Evolutionary conservation across 306 rosid species (phyloP), one percentile per base, ranked within the genome.

Genomic region (Cicer cuneatum): DNA sequence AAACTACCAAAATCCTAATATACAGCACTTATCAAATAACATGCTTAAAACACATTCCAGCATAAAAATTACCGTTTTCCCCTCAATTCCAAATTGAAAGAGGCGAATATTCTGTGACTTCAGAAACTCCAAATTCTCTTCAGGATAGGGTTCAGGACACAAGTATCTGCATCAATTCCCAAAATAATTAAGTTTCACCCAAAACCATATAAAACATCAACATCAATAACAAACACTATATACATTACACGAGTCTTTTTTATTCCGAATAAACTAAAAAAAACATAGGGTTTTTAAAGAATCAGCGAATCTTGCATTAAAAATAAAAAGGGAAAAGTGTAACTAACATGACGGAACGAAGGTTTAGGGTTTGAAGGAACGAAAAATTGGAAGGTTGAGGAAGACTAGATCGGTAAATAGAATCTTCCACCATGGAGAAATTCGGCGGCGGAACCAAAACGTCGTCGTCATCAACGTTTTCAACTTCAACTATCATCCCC

Each of bases 401-500:
- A 24, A 91, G 83, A 0, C 96, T 82, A 70, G 98, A 93, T 81
- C 98, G 90, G 67, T 83, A 93, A 93, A 93, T 88, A 89, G 82
- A 84, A 53, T 93, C 97, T 52, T 93, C 98, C 0, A 93, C 97
- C 96, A 84, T 89, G 1, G 96, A 90, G 87, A 93, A 93, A 79
- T 93, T 93, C 1, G 81, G 8, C 7, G 97, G 97, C n/a, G 97
- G 92, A 67, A 85, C 33, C 81, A 93, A 71, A 74, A 83, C 71
- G 73, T 10, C 82, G 84, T 52, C 12, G 5, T 59, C 19, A 48
- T 54, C 84, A 7, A 18, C 67, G 54, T 47, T 73, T 4, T 80
- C 80, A 40, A 80, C 81, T 10, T 87, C 82, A 68, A 77, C 54
- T 8, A 87, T 63, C 7, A 85, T 3, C 10, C 81, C 89, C 92